Base-by-base conservation (phyloP, 371 early-diverging fungal genomes). In the Chytridiales sp. region DNA sequence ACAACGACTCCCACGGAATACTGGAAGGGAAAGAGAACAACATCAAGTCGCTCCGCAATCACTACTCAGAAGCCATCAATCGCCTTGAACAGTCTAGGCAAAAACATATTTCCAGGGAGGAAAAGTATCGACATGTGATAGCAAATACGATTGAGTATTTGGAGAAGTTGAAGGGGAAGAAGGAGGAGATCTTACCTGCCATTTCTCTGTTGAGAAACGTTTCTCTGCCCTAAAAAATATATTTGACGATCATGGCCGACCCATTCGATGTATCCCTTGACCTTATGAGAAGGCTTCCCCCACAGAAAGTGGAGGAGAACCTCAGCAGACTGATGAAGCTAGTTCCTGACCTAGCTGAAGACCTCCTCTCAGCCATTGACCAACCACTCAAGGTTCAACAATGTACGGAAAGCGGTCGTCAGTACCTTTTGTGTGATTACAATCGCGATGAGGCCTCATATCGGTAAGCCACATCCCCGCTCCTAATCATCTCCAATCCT, bases 391-490 rank as follows among this genome's bases (percentile, higher is more conserved):
- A 87, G 65, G 79, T 90, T n/a, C 77, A 80, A 43, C 78, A 75
- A 26, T 96, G 96, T 65, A 49, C 61, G 27, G 72, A 76, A 58
- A 80, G 88, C 15, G 92, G 92, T 21, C 85, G 79, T 49, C 92
- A 93, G 42, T 98, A 91, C 62, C 80, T 98, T 19, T 67, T 88
- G 5, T 95, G 94, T 62, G 96, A 96, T 67, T 98, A 95, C 73
- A 98, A 98, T 79, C 83, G 97, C 38, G 95, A 97, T 76, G 92
- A 92, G 2, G 91, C 94, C 69, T 91, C 92, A 24, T 94, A 93
- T 73, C 80, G 97, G 93, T 88, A 77, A 36, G 42, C 38, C 38
- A 11, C 38, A 9, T 38, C 38, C 38, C n/a, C 9, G 11, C 38
- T n/a, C 38, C 38, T 38, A 38, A 38, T n/a, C n/a, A 9, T 11